Conservation (phyloP, 2,329 filamentous ascomycete genomes). For the Penicillium aurantiogriseum region DNA sequence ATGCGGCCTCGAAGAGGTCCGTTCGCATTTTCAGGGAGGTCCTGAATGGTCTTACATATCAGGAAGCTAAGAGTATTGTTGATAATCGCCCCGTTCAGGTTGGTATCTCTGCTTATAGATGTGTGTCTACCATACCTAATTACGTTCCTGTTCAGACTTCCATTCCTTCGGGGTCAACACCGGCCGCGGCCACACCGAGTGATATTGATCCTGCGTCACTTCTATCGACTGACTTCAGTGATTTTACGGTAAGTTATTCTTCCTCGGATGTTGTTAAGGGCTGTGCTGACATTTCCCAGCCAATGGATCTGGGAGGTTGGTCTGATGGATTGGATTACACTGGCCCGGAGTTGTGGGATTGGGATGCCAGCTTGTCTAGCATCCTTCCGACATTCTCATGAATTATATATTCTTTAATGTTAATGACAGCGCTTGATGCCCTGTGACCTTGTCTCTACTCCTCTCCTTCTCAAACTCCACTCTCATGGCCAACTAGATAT, state of each 20-base stretch:
- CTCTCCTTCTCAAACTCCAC: neutral
- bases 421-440: neutral
- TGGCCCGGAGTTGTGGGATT: slow-evolving; percentile 31
- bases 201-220: slow-evolving; percentile 29
- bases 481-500: neutral
- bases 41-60: slow-evolving; percentile 25
- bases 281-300: slow-evolving; percentile 21
- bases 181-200: slow-evolving; percentile 13
- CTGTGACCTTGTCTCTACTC: neutral
- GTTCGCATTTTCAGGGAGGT: slow-evolving; percentile 26
- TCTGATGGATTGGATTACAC: slow-evolving; percentile 30
- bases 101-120: neutral
- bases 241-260: slow-evolving; percentile 25
- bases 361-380: slow-evolving; percentile 28
- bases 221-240: slow-evolving; percentile 20
- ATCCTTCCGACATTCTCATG: slow-evolving; percentile 14
- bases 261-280: neutral
- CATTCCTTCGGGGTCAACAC: slow-evolving; percentile 14
- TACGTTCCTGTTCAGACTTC: slow-evolving; percentile 12
- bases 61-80: slow-evolving; percentile 18
- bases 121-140: slow-evolving; percentile 8
- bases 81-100: slow-evolving; percentile 22
- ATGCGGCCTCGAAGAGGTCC: slow-evolving; percentile 20
- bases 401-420: neutral
- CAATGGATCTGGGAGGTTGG: slow-evolving; percentile 33